Conservation (phyloP, 345 rosid species). For the Rhizophora mangle region DNA sequence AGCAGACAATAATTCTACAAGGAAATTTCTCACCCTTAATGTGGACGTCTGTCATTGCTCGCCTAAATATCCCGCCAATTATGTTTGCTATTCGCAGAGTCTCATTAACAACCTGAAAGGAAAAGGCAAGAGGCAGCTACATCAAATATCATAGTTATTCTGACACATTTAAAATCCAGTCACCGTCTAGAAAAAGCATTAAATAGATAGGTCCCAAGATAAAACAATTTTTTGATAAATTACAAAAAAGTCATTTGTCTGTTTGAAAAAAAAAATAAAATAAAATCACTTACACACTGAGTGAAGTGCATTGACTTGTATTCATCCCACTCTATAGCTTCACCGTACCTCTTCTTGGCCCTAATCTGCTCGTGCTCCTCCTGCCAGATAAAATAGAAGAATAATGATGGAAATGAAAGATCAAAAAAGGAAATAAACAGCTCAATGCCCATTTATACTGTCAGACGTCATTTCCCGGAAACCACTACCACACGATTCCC, state of each 20-base stretch:
- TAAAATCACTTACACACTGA: slow-evolving; percentile 66
- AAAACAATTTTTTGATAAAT: neutral
- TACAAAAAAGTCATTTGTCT: neutral
- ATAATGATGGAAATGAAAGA: too few species aligned
- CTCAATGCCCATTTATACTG: slow-evolving; percentile 9
- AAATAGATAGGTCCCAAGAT: neutral
- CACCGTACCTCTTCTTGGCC: slow-evolving; percentile 45
- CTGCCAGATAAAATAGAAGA: slow-evolving; percentile 28
- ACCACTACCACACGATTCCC: slow-evolving; percentile 35
- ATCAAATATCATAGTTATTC: neutral
- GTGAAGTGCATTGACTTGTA: slow-evolving; percentile 98
- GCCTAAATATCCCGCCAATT: slow-evolving; percentile 85
- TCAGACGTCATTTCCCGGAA: slow-evolving; percentile 24
- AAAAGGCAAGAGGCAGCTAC: neutral
- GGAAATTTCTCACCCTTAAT: slow-evolving; percentile 53
- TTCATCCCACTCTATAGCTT: slow-evolving; percentile 79
- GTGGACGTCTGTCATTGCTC: slow-evolving; percentile 64
- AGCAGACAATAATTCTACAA: too few species aligned
- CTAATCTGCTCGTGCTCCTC: slow-evolving; percentile 85
- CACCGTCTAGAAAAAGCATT: too few species aligned
- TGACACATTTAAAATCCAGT: too few species aligned
- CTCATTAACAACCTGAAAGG: slow-evolving; percentile 78
- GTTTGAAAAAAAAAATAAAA: neutral
- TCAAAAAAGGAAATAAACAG: too few species aligned
- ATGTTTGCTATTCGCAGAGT: slow-evolving; percentile 86